Evolutionary conservation across 2,329 filamentous ascomycete species (phyloP), one percentile per base, ranked within the genome.

Genomic region (Simplicillium aogashimaense): DNA sequence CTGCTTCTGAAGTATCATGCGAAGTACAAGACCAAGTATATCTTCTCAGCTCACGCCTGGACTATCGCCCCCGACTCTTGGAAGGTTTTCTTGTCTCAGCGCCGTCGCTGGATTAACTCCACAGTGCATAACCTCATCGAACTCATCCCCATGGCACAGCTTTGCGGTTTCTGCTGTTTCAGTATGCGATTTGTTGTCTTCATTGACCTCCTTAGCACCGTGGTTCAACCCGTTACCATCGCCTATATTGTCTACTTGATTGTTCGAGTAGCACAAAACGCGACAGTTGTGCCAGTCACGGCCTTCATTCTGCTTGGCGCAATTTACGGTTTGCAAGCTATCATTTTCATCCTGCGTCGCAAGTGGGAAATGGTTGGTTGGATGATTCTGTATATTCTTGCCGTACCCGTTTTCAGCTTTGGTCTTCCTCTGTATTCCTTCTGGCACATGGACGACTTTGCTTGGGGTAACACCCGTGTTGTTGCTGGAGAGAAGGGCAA

Each of bases 361-460:
- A 95, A 95, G 68, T 98, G 92, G 92, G 90, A 98, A 61, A 97
- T 97, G 90, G 83, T 98, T 51, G 92, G 90, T 29, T 98, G 92
- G 92, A 95, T 98, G 88, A 72, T 98, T 50, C 79, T 98, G 47
- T 98, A 98, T 63, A 76, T 98, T 44, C 47, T 92, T 25, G 90
- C 92, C 40, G 84, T 94, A 45, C 90, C 90, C 1, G 77, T 98
- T 47, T 98, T 95, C 72, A 82, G 86, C 34, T 87, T 94, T 47
- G 88, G 76, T 43, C 74, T 98, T 35, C 92, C 92, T 1, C 67
- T 98, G 20, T 97, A 97, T 61, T 75, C 90, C 37, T 98, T 98
- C 76, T 98, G 92, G 92, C 78, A 95, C 67, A 97, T 97, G 92
- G 92, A 98, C 62, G 92, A 98, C 66, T 98, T 98, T 76, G 86